A percentile compares a stretch with the other conserved stretches of the same genome.
Evolutionary conservation across 805 yeast genomes (phyloP).

Genomic region (Ogataea minuta): DNA sequence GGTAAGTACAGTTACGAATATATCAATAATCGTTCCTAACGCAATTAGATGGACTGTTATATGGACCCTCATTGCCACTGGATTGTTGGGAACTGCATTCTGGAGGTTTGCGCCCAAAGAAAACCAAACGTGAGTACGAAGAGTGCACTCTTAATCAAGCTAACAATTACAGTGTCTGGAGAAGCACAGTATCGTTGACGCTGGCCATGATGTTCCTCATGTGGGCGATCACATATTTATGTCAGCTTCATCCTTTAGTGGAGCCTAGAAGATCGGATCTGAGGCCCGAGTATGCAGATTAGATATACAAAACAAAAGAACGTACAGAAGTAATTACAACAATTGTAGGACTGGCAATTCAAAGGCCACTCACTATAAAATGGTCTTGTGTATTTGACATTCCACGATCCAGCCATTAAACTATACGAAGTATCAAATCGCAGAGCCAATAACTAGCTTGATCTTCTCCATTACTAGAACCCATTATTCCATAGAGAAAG

Average conservation of each 20-base stretch:
- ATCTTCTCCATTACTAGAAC: conserved; percentile 36
- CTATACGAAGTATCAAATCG: conserved; percentile 30
- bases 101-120: conserved; percentile 88
- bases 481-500: conserved; percentile 28
- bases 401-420: conserved; percentile 25
- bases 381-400: conserved; percentile 12
- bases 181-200: conserved; percentile 68
- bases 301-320: conserved; percentile 4
- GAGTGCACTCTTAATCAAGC: background rate
- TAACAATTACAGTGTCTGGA: conserved; percentile 50
- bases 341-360: conserved; percentile 10
- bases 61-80: conserved; percentile 57
- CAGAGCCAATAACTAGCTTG: conserved; percentile 22
- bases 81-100: conserved; percentile 57
- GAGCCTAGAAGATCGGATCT: conserved; percentile 87
- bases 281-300: conserved; percentile 70
- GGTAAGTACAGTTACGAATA: conserved; percentile 34
- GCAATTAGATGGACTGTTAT: conserved; percentile 64
- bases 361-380: conserved; percentile 9
- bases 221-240: conserved; percentile 82
- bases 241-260: conserved; percentile 87
- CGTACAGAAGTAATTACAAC: background rate
- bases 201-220: conserved; percentile 62
- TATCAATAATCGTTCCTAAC: conserved; percentile 2
- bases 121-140: conserved; percentile 57